These are phyloP conservation scores for Lagenaria siceraria DNA, from an alignment of 306 rosid species.

Conservation along the genomic window DNA sequence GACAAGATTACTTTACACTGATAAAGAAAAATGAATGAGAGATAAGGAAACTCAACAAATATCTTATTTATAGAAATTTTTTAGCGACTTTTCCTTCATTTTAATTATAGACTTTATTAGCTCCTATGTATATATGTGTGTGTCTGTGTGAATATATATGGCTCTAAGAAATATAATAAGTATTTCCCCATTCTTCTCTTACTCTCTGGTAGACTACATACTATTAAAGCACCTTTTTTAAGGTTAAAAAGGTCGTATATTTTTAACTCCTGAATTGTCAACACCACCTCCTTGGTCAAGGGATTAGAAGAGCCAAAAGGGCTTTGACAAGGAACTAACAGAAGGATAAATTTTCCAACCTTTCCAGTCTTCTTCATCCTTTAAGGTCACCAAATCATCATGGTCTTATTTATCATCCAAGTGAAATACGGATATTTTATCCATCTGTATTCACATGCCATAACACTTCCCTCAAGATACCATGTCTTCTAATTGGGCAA, in stretches of 20 bases:
- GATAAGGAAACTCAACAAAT: neutral
- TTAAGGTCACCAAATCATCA: neutral
- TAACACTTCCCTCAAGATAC: neutral
- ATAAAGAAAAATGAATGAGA: neutral
- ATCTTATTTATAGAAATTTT: neutral
- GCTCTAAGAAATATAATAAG: neutral
- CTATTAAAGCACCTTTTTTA: no score
- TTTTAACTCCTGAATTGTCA: neutral
- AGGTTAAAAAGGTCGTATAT: no score
- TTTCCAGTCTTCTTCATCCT: neutral
- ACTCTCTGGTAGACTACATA: no score
- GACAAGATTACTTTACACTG: neutral
- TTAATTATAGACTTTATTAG: neutral
- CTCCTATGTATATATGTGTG: neutral
- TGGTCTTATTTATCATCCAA: neutral
- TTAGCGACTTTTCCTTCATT: neutral
- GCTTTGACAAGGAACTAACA: neutral
- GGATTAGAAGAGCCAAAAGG: neutral
- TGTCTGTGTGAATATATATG: neutral
- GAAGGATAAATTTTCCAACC: neutral
- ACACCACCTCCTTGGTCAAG: neutral
- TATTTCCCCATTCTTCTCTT: neutral
- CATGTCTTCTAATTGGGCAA: neutral
- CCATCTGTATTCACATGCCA: neutral
- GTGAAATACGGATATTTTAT: neutral